Conservation (phyloP, 2,329 filamentous ascomycete species). For the Penicillium polonicum region DNA sequence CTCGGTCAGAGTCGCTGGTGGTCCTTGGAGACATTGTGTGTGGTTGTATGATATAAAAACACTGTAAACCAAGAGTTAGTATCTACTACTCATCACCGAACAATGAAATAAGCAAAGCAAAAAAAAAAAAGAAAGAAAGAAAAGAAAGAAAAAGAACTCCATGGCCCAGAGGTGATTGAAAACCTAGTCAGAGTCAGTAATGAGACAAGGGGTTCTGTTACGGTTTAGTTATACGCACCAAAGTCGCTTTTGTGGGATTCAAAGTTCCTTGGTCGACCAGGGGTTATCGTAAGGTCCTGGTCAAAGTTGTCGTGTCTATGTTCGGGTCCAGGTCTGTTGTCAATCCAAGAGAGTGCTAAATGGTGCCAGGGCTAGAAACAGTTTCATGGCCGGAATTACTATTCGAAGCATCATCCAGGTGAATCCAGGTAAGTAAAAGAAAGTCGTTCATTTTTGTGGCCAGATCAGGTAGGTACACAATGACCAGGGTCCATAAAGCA, state of each 20-base stretch:
- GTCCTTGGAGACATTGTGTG: conserved; percentile 41
- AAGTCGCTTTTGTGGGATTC: not conserved
- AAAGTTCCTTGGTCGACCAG: conserved; percentile 7
- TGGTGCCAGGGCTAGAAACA: not conserved
- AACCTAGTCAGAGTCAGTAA: conserved; percentile 15
- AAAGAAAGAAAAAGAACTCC: conserved; percentile 11
- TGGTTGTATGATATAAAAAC: conserved; percentile 25
- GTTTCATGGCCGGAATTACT: conserved; percentile 11
- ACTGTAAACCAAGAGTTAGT: conserved; percentile 38
- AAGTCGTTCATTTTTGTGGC: conserved; percentile 3
- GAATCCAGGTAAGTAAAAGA: conserved; percentile 11
- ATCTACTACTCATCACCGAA: conserved; percentile 25
- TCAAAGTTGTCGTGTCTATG: conserved; percentile 3
- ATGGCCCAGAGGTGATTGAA: conserved; percentile 17
- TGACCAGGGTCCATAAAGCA: conserved; percentile 16
- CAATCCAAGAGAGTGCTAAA: conserved; percentile 1
- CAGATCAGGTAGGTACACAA: conserved; percentile 6
- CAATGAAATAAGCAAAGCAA: conserved; percentile 12
- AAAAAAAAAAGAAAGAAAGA: conserved; percentile 2
- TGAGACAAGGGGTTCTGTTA: not conserved
- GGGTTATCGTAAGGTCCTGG: conserved; percentile 7
- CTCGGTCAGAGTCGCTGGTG: conserved; percentile 39
- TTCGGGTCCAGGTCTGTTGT: conserved; percentile 9
- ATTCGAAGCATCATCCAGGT: conserved; percentile 6
- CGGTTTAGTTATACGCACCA: conserved; percentile 16